These are phyloP conservation scores for Heliocybe sulcata DNA, from an alignment of 1,284 basidiomycete genomes.

Conservation along the genomic window DNA sequence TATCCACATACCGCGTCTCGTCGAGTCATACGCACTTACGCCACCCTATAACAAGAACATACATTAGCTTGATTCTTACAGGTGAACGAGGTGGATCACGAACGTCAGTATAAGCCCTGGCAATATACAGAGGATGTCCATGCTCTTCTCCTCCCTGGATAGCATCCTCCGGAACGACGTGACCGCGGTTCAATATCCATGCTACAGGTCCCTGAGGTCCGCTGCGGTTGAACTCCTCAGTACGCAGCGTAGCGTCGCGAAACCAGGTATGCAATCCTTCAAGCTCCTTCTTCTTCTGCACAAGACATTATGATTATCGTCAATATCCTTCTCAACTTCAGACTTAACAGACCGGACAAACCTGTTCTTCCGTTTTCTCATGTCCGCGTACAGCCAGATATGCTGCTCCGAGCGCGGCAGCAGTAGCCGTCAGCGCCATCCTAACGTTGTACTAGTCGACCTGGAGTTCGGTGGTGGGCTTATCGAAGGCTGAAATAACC, in stretches of 20 bases:
- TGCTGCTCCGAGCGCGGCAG: conserved; percentile 44
- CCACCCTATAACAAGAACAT: too few species aligned
- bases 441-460: background rate
- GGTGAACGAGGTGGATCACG: conserved; percentile 14
- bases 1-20: too few species aligned
- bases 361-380: conserved; percentile 51
- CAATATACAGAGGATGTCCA: conserved; percentile 47
- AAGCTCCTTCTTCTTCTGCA: conserved; percentile 40
- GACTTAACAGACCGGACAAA: conserved; percentile 14
- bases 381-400: conserved; percentile 46
- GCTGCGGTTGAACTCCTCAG: conserved; percentile 34
- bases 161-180: conserved; percentile 48
- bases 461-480: too few species aligned
- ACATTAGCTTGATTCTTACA: too few species aligned
- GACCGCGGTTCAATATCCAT: conserved; percentile 56
- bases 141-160: conserved; percentile 50
- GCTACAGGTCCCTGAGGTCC: conserved; percentile 43
- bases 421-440: conserved; percentile 35
- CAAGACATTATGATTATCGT: background rate
- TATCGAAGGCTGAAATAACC: too few species aligned
- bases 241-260: conserved; percentile 44
- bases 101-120: conserved; percentile 53
- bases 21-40: background rate
- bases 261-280: conserved; percentile 53
- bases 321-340: conserved; percentile 1